Evolutionary conservation across 2,329 filamentous ascomycete genomes (phyloP), one percentile per base, ranked within the genome.

Genomic region (Grosmannia serpens): DNA sequence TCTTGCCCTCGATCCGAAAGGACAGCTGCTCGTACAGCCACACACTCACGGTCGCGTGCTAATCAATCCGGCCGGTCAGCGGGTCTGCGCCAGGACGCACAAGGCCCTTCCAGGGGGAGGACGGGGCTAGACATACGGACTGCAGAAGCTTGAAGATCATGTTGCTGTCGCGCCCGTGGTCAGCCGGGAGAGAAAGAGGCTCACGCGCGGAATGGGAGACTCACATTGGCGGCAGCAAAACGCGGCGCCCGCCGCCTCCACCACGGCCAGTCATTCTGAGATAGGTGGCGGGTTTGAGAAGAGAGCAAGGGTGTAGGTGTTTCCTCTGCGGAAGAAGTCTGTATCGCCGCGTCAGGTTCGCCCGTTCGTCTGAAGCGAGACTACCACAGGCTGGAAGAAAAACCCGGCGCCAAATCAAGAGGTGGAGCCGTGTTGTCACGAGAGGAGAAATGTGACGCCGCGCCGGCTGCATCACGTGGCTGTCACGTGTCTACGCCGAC

Each of bases 11-110:
- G 69, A 99, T 96, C 61, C 94, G 82, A 69, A 96, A 91, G 17
- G 86, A 85, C 57, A 97, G 78, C 79, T 99, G 94, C 76, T 99
- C 94, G 73, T 95, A 97, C 49, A 99, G 79, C 94, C 94, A 99
- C 69, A 99, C 89, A 67, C 88, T 89, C 46, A 97, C 90, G 1
- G 87, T 91, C 20, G 88, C 85, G 68, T 91, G 86, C 72, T 88
- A 77, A 13, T 44, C 2, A 52, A n/a, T n/a, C n/a, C n/a, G 8
- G 15, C 9, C 10, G 7, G 24, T n/a, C 24, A 46, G 58, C 35
- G 31, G 53, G 44, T 15, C 15, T 22, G 24, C n/a, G 31, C 56
- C 51, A 59, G 26, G 27, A n/a, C 20, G 11, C 4, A 11, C 2
- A 4, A 8, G 35, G 11, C 52, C 8, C 5, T 4, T 17, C 20